phyloP scores from a whole-genome alignment of 2,329 filamentous ascomycete species.

The Ascochyta clinopodiicola region DNA sequence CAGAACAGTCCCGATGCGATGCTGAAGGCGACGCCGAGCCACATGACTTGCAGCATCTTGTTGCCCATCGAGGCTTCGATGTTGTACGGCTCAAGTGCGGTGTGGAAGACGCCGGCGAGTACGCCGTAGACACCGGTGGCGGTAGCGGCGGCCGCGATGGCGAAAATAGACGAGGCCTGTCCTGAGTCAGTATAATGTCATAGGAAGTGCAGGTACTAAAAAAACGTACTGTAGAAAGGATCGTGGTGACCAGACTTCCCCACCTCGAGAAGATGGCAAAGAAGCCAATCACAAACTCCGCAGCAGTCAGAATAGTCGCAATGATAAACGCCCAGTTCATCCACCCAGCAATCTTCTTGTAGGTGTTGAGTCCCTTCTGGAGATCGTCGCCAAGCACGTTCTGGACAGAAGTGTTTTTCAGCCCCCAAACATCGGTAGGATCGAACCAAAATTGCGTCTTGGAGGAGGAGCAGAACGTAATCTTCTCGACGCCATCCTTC shows the following conservation, averaged over 20 bases:
- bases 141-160: constrained; percentile 71
- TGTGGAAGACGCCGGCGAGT: constrained; percentile 72
- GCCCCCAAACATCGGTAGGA: constrained; percentile 69
- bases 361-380: constrained; percentile 71
- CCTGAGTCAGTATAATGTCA: constrained; percentile 36
- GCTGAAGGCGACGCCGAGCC: constrained; percentile 81
- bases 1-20: constrained; percentile 84
- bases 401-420: constrained; percentile 62
- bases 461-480: constrained; percentile 71
- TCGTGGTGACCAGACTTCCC: constrained; percentile 81
- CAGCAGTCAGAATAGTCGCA: constrained; percentile 71
- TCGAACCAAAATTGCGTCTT: constrained; percentile 79
- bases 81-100: constrained; percentile 72
- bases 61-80: constrained; percentile 71
- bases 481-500: constrained; percentile 56
- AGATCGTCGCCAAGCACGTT: constrained; percentile 70
- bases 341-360: constrained; percentile 78
- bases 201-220: constrained; percentile 15
- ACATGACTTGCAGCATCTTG: constrained; percentile 73
- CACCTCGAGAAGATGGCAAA: constrained; percentile 83
- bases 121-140: constrained; percentile 76
- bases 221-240: constrained; percentile 71
- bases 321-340: constrained; percentile 83
- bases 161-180: constrained; percentile 62
- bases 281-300: constrained; percentile 79